Evolutionary conservation across 441 rosid species (phyloP).

Genomic region (Jatropha podagrica): DNA sequence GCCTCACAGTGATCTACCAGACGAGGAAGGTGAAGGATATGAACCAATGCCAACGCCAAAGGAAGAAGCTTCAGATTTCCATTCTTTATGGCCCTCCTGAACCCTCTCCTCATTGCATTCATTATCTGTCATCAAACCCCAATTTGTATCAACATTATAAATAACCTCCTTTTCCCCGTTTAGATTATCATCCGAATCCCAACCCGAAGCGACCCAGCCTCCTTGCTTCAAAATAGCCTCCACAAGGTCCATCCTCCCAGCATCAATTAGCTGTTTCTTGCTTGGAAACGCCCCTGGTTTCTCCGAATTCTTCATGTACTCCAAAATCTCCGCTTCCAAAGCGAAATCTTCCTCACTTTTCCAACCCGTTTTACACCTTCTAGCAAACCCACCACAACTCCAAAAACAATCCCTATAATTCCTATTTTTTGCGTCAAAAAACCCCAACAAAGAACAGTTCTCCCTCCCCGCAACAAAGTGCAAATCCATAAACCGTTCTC

Average conservation of each 20-base stretch:
- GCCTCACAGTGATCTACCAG: slow-evolving; percentile 69
- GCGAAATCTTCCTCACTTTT: slow-evolving; percentile 45
- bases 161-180: slow-evolving; percentile 16
- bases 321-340: slow-evolving; percentile 77
- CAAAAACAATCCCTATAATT: slow-evolving; percentile 28
- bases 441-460: slow-evolving; percentile 30
- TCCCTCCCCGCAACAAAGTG: slow-evolving; percentile 25
- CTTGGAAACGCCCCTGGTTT: slow-evolving; percentile 65
- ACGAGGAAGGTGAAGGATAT: slow-evolving; percentile 40
- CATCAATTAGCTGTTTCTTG: slow-evolving; percentile 57
- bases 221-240: slow-evolving; percentile 58
- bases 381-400: slow-evolving; percentile 38
- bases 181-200: slow-evolving; percentile 58
- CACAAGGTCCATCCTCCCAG: slow-evolving; percentile 75
- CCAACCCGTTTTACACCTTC: slow-evolving; percentile 50
- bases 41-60: slow-evolving; percentile 23
- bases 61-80: slow-evolving; percentile 29
- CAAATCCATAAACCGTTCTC: slow-evolving; percentile 11
- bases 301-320: slow-evolving; percentile 68
- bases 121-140: slow-evolving; percentile 14
- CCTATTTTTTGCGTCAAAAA: slow-evolving; percentile 34
- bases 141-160: background rate
- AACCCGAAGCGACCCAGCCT: slow-evolving; percentile 89
- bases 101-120: slow-evolving; percentile 25
- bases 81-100: slow-evolving; percentile 24